Conservation (phyloP, 1,284 basidiomycete genomes). For the Macrocystidia cucumis region DNA sequence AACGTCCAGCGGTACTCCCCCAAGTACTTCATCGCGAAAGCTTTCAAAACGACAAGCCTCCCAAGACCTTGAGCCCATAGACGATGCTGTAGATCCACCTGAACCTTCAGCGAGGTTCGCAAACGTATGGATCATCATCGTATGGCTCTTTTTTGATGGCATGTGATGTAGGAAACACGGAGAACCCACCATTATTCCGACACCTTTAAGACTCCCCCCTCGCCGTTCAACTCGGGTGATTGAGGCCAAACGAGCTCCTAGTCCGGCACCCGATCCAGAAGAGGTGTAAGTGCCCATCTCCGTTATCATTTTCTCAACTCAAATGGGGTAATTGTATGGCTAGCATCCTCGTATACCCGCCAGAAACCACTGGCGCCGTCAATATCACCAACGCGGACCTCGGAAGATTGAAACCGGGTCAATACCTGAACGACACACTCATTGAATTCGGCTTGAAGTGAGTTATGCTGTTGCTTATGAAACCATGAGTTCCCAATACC, state of each 20-base stretch:
- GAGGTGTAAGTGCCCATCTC: conserved; percentile 45
- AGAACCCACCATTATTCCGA: too few species aligned
- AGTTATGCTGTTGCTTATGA: conserved; percentile 17
- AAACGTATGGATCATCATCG: too few species aligned
- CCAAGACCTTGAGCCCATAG: too few species aligned
- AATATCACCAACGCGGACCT: conserved; percentile 77
- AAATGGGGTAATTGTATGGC: too few species aligned
- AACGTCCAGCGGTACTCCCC: too few species aligned
- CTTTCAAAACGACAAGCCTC: too few species aligned
- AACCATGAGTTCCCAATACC: neutral
- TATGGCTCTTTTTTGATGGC: too few species aligned
- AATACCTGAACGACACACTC: conserved; percentile 92
- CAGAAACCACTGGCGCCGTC: conserved; percentile 60
- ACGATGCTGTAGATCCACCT: too few species aligned
- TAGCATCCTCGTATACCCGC: conserved; percentile 75
- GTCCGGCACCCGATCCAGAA: conserved; percentile 39
- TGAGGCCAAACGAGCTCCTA: conserved; percentile 12
- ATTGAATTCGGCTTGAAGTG: conserved; percentile 95
- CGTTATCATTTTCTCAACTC: neutral
- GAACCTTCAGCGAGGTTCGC: too few species aligned
- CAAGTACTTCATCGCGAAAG: too few species aligned
- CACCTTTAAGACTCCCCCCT: conserved; percentile 1
- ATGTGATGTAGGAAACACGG: too few species aligned
- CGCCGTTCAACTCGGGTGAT: conserved; percentile 24
- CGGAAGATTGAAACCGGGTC: conserved; percentile 62